These are phyloP conservation scores for Maudiozyma pseudohumilis DNA, from an alignment of 805 yeast species.

Conservation along the genomic window DNA sequence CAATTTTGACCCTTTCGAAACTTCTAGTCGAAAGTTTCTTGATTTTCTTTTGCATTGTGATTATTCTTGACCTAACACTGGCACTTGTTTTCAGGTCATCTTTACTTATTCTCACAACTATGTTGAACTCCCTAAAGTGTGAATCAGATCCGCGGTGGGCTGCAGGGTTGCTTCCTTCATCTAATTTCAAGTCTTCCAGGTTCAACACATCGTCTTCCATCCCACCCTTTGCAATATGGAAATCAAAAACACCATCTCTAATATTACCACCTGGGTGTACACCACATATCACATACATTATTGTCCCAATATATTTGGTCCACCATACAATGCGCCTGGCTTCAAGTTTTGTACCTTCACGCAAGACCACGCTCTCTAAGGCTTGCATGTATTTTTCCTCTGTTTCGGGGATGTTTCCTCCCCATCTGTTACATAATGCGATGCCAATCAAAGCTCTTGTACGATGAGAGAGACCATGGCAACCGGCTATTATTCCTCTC, in stretches of 20 bases:
- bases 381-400: constrained; percentile 39
- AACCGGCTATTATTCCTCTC: constrained; percentile 64
- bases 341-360: constrained; percentile 35
- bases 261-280: constrained; percentile 76
- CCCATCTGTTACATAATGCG: constrained; percentile 74
- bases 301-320: constrained; percentile 62
- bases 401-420: constrained; percentile 57
- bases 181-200: constrained; percentile 8
- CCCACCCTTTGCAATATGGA: constrained; percentile 30
- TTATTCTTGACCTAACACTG: constrained; percentile 48
- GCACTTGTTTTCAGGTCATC: constrained; percentile 51
- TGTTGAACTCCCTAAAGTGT: constrained; percentile 25
- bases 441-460: constrained; percentile 63
- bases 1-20: constrained; percentile 42
- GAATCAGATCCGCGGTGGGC: not conserved
- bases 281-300: constrained; percentile 71
- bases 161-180: constrained; percentile 13
- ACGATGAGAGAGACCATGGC: constrained; percentile 66
- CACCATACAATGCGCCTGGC: constrained; percentile 51
- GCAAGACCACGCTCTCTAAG: constrained; percentile 40
- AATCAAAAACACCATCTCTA: constrained; percentile 46
- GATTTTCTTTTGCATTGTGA: constrained; percentile 49
- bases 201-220: not conserved
- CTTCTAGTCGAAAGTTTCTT: constrained; percentile 45
- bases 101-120: constrained; percentile 37